Evolutionary conservation across 257 asterid genomes (phyloP).

Genomic region (Osmanthus fragrans): DNA sequence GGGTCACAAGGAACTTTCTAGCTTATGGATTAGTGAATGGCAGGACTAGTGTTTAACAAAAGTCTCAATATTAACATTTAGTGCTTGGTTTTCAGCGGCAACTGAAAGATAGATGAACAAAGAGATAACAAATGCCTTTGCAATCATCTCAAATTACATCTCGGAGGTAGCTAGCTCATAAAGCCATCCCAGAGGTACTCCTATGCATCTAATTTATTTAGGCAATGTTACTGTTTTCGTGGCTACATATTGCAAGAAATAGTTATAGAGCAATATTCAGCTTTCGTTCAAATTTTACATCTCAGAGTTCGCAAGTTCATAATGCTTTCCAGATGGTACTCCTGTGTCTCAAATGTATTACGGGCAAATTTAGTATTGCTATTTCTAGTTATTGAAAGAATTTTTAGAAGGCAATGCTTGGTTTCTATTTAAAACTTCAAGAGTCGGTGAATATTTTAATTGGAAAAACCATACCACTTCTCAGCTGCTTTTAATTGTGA

Average conservation of each 20-base stretch:
- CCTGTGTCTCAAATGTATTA: not conserved
- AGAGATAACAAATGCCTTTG: conserved; percentile 21
- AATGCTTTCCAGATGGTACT: not conserved
- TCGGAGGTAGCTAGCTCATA: not conserved
- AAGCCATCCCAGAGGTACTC: conserved; percentile 1
- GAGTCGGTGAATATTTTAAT: not conserved
- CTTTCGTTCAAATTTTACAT: not conserved
- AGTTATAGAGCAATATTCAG: not conserved
- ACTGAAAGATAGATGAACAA: conserved; percentile 65
- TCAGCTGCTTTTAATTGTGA: not conserved
- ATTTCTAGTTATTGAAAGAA: not conserved
- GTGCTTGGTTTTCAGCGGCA: conserved; percentile 55
- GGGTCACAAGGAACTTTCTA: not conserved
- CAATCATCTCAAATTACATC: conserved; percentile 10
- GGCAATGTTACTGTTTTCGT: not conserved
- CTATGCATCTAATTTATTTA: not conserved
- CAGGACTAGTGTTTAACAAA: not conserved
- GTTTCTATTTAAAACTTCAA: not conserved
- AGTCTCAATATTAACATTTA: not conserved
- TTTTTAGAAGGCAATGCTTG: not conserved
- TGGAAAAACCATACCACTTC: not conserved
- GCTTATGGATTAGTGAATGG: not conserved
- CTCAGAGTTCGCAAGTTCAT: not conserved
- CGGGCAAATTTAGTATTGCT: not conserved
- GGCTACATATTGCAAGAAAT: not conserved